Evolutionary conservation across 1,284 basidiomycete genomes (phyloP).

Genomic region (Cryptococcus jaspeensis): DNA sequence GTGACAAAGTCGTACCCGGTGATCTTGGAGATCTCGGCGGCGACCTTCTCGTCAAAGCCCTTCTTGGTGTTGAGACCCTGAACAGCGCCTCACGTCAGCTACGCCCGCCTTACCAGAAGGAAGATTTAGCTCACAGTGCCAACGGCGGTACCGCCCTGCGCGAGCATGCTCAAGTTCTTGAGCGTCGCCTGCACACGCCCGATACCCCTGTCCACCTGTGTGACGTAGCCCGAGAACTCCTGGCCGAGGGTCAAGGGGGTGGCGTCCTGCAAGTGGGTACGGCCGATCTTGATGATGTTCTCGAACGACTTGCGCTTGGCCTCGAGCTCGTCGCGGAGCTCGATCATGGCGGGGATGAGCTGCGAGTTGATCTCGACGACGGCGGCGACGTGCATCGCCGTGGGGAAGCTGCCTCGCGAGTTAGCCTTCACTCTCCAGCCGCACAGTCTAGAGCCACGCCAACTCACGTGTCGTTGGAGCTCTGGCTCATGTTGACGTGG

Average conservation of each 20-base stretch:
- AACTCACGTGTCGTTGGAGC: conserved; percentile 90
- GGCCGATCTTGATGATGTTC: conserved; percentile 96
- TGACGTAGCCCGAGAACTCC: conserved; percentile 98
- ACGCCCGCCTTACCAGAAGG: neutral
- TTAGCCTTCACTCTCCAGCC: neutral
- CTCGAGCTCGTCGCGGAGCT: conserved; percentile 79
- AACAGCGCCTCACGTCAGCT: neutral
- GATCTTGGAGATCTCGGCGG: conserved; percentile 85
- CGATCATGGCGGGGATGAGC: conserved; percentile 81
- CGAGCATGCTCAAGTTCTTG: conserved; percentile 84
- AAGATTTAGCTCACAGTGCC: conserved; percentile 69
- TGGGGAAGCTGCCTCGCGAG: conserved; percentile 75
- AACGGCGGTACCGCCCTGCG: conserved; percentile 98
- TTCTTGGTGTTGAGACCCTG: conserved; percentile 95
- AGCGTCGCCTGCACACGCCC: conserved; percentile 78
- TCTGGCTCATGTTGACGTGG: conserved; percentile 99
- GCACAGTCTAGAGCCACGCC: neutral
- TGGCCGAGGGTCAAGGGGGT: conserved; percentile 97
- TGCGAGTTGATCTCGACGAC: conserved; percentile 80
- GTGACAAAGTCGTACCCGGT: conserved; percentile 91
- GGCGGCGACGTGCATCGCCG: conserved; percentile 97
- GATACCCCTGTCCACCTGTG: conserved; percentile 90
- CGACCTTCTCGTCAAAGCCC: conserved; percentile 95
- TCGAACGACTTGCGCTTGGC: conserved; percentile 79
- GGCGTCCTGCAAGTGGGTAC: conserved; percentile 97